Evolutionary conservation across 2,329 filamentous ascomycete genomes (phyloP), one percentile per base, ranked within the genome.

Genomic region (Xylariaceae sp.): DNA sequence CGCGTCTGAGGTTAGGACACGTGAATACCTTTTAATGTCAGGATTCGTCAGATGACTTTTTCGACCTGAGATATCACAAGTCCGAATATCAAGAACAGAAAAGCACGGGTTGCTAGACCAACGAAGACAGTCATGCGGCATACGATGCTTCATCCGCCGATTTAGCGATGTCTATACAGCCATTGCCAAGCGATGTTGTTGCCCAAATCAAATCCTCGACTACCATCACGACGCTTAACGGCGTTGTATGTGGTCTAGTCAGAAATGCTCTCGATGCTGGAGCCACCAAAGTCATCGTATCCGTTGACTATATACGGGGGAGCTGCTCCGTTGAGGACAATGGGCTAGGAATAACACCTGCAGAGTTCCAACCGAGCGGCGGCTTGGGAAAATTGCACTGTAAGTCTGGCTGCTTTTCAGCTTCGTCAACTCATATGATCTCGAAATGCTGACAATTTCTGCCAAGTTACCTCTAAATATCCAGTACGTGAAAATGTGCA

Each of bases 191-290:
- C 44, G 80, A 89, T 65, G 90, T 89, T 58, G 80, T 86, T 67
- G 84, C 88, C 52, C 90, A 92, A 72, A 88, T 99, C 75, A 89
- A 88, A 71, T 96, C 93, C 0, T 95, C 93, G 0, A 85, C 85
- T n/a, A 79, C 82, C 57, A 88, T 97, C 66, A 88, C 86, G 1
- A 88, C 86, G 50, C 78, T 97, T 37, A 88, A 87, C 66, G 82
- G 77, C 30, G 91, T 89, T 3, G 77, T 90, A 11, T 77, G 85
- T 57, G 89, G 88, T 51, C 80, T 97, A 8, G 67, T 95, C 30
- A 85, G 88, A 71, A 99, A 99, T 72, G 85, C 91, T 0, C 79
- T 99, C 10, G 94, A 99, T 76, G 90, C 92, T 3, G 76, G 77
- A 51, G 87, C 92, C 13, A 81, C 78, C 39, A 88, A 81, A 57